Evolutionary conservation across 805 yeast species (phyloP).

Genomic region (Cyberlindnera galapagoensis): DNA sequence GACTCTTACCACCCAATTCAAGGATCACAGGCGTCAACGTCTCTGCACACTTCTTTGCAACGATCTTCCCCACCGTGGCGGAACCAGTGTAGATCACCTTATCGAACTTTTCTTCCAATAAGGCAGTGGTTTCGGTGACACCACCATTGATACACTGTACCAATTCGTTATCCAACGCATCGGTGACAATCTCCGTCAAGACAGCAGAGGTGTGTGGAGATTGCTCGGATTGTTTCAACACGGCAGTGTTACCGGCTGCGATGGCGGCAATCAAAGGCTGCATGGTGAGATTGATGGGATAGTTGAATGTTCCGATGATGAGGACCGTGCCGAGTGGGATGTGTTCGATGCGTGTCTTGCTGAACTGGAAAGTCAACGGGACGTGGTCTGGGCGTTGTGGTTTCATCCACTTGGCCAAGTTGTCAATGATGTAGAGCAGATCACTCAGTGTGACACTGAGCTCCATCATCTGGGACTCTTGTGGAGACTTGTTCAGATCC

Average conservation of each 20-base stretch:
- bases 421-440: slow-evolving; percentile 49
- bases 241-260: slow-evolving; percentile 79
- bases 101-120: slow-evolving; percentile 61
- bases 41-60: slow-evolving; percentile 75
- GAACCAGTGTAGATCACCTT: slow-evolving; percentile 85
- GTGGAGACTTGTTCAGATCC: slow-evolving; percentile 62
- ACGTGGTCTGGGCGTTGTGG: slow-evolving; percentile 30
- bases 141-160: slow-evolving; percentile 70
- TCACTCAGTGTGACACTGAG: slow-evolving; percentile 45
- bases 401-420: slow-evolving; percentile 54
- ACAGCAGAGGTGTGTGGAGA: slow-evolving; percentile 54
- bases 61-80: slow-evolving; percentile 63
- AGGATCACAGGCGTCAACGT: slow-evolving; percentile 70
- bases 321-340: slow-evolving; percentile 61
- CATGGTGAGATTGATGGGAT: slow-evolving; percentile 60
- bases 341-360: slow-evolving; percentile 13
- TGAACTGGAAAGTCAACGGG: slow-evolving; percentile 15
- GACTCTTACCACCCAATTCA: slow-evolving; percentile 91
- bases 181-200: slow-evolving; percentile 48
- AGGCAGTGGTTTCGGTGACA: slow-evolving; percentile 47
- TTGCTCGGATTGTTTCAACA: slow-evolving; percentile 44
- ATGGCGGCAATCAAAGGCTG: slow-evolving; percentile 72
- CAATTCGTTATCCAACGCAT: slow-evolving; percentile 49
- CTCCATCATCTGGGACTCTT: slow-evolving; percentile 62
- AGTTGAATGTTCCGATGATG: slow-evolving; percentile 76